Conservation (phyloP, 352 stramenopile genomes). For the Phytopythium montanum region DNA sequence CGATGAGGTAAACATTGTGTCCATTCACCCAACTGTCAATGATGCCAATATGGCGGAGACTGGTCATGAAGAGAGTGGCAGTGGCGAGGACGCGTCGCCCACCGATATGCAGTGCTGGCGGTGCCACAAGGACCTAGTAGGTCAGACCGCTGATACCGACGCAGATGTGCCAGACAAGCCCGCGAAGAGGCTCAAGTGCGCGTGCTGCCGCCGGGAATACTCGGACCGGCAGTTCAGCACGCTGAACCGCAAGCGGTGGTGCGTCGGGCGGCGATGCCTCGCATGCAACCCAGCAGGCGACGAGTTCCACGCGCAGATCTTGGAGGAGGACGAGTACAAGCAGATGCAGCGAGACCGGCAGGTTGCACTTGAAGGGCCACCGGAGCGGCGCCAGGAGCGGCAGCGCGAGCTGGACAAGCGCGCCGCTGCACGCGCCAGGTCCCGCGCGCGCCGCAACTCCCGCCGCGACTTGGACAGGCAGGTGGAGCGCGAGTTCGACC, state of each 20-base stretch:
- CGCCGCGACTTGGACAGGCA: not conserved
- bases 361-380: not conserved
- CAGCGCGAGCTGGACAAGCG: not conserved
- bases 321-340: constrained; percentile 4
- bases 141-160: not conserved
- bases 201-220: constrained; percentile 4
- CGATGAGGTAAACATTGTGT: no score
- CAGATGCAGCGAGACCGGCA: not conserved
- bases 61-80: not conserved
- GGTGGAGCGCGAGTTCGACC: constrained; percentile 3
- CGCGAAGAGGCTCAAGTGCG: not conserved
- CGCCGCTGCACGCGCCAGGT: not conserved
- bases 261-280: not conserved
- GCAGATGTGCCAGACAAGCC: not conserved
- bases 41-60: no score
- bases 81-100: not conserved
- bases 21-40: no score
- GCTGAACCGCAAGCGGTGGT: not conserved
- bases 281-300: not conserved
- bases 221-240: not conserved
- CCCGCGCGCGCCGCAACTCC: not conserved
- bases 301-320: not conserved
- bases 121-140: not conserved
- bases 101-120: not conserved
- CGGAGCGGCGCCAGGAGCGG: not conserved